Base-by-base conservation (phyloP, 345 rosid species). In the Citrus australasica region DNA sequence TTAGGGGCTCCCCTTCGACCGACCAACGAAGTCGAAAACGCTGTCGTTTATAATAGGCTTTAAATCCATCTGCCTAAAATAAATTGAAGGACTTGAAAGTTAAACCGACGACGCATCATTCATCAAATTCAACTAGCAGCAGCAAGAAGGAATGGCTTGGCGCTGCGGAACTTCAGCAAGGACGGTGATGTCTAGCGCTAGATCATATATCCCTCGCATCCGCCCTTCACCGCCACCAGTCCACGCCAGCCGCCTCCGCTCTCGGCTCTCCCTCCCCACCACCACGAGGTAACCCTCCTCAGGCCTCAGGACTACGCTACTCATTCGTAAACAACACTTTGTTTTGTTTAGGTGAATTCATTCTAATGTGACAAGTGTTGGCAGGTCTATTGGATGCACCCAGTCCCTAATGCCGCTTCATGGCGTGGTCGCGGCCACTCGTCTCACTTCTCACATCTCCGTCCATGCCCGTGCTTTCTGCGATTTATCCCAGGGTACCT, bases 401-500 rank as follows among this genome's bases (percentile, higher is more conserved):
- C 79, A 79, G 73, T 79, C 77, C 46, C 78, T 84, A n/a, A 61
- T 84, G 80, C 82, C 78, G 42, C 60, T 81, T 65, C 76, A 79
- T 65, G 76, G 84, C 80, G 56, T 65, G 79, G 53, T 76, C 66
- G 79, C 80, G 4, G 66, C 76, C n/a, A 28, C 84, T 53, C 24
- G 74, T 27, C 82, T 81, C 69, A 69, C 77, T 9, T 79, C 82
- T 33, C 82, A 79, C 74, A 73, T 83, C 37, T 73, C 85, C 2
- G 76, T 68, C 56, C 76, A 68, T 13, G 81, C 79, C 69, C 85
- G 85, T 24, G 74, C 81, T 37, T 83, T 59, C 24, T 78, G 81
- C 78, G 86, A 83, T 77, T 27, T 83, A 69, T 80, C 86, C 75
- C 86, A 80, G 51, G 86, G 86, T 83, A 76, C 64, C 16, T 38